Conservation (phyloP, 768 basidiomycete species). For the Lactarius sp. region DNA sequence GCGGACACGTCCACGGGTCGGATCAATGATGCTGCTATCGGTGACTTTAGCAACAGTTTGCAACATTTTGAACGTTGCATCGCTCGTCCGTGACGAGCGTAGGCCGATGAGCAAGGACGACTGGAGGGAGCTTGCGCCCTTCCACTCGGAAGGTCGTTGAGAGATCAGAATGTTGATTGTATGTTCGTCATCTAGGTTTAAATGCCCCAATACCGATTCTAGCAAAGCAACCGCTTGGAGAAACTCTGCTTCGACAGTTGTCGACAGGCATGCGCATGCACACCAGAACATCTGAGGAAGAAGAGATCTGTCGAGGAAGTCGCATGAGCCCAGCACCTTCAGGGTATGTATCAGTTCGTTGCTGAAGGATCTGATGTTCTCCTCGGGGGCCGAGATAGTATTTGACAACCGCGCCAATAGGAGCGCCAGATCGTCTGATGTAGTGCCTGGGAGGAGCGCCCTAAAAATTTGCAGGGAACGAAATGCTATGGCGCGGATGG, state of each 20-base stretch:
- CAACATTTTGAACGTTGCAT: conserved; percentile 63
- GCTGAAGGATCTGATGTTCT: conserved; percentile 76
- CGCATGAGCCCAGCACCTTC: conserved; percentile 50
- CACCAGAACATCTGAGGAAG: conserved; percentile 89
- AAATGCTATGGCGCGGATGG: conserved; percentile 80
- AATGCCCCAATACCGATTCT: conserved; percentile 54
- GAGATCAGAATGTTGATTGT: conserved; percentile 64
- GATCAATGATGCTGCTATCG: conserved; percentile 64
- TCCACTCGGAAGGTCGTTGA: conserved; percentile 70
- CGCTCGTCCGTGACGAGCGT: conserved; percentile 67
- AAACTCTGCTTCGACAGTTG: conserved; percentile 80
- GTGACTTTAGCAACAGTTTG: conserved; percentile 55
- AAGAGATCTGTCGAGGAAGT: conserved; percentile 54
- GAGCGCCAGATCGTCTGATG: conserved; percentile 66
- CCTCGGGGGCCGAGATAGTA: conserved; percentile 71
- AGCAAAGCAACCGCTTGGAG: conserved; percentile 59
- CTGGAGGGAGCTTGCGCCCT: conserved; percentile 58
- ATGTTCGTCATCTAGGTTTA: conserved; percentile 67
- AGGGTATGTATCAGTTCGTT: conserved; percentile 79
- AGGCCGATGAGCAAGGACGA: conserved; percentile 69
- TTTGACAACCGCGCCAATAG: conserved; percentile 80
- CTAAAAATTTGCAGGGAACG: conserved; percentile 90
- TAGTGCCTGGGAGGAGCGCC: conserved; percentile 66
- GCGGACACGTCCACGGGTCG: conserved; percentile 65
- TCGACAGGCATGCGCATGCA: conserved; percentile 72